Evolutionary conservation across 2,329 filamentous ascomycete species (phyloP).

Genomic region (Microcyclosporella mali): DNA sequence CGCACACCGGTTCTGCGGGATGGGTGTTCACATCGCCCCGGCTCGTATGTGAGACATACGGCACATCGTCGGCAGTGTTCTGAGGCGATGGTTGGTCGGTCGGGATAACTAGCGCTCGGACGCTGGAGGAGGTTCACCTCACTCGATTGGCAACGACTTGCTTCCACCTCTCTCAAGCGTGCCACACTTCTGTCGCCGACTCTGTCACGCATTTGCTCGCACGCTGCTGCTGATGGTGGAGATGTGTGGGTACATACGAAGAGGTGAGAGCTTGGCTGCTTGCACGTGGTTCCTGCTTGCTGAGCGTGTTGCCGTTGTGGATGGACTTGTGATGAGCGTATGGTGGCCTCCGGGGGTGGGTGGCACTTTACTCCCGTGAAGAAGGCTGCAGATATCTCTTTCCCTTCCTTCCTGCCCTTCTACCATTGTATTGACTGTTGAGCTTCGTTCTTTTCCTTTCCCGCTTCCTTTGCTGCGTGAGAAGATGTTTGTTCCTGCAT

Average conservation of each 20-base stretch:
- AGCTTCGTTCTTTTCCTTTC: too few species aligned
- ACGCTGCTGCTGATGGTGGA: background rate
- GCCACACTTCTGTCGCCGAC: background rate
- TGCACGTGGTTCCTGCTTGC: slow-evolving; percentile 1
- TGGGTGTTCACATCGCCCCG: background rate
- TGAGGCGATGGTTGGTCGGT: background rate
- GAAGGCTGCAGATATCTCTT: too few species aligned
- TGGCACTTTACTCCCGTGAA: too few species aligned
- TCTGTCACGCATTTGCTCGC: background rate
- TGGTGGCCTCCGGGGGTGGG: too few species aligned
- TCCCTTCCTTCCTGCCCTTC: too few species aligned
- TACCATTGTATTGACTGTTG: too few species aligned
- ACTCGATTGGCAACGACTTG: slow-evolving; percentile 1
- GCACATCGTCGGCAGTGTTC: background rate
- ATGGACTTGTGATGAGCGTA: too few species aligned
- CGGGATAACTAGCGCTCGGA: background rate
- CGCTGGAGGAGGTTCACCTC: background rate
- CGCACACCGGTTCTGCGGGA: too few species aligned
- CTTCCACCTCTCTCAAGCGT: slow-evolving; percentile 4
- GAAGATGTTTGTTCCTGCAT: too few species aligned
- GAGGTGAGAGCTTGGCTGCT: background rate
- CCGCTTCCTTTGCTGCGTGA: too few species aligned
- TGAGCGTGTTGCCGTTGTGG: too few species aligned
- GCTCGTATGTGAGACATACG: background rate
- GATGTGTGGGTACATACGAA: too few species aligned